Percentiles rank a stretch among this genome's conserved stretches.
These are phyloP conservation scores for Candida palmyrensis DNA, from an alignment of 805 yeast genomes.

Conservation along the genomic window DNA sequence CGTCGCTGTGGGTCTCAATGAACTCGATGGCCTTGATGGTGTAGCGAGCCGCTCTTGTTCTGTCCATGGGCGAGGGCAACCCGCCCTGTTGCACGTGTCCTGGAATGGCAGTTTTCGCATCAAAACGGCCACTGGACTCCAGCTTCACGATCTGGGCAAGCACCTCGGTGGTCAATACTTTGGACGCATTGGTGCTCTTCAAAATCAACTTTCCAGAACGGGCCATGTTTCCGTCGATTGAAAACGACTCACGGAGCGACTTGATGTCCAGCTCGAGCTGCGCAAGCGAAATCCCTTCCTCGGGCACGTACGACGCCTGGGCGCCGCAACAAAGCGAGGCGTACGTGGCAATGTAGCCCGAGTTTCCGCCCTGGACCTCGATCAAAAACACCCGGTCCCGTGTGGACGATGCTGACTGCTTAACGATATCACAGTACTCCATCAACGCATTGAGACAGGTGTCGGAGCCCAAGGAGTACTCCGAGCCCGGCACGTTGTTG, in stretches of 20 bases:
- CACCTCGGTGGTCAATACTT: conserved; percentile 74
- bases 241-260: conserved; percentile 61
- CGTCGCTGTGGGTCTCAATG: conserved; percentile 51
- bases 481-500: conserved; percentile 98
- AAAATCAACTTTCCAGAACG: conserved; percentile 83
- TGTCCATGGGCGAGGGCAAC: conserved; percentile 89
- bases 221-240: conserved; percentile 69
- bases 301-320: conserved; percentile 87
- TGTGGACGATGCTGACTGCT: conserved; percentile 91
- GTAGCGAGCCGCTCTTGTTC: conserved; percentile 83
- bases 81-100: conserved; percentile 99
- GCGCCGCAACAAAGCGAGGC: conserved; percentile 89
- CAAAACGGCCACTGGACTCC: conserved; percentile 73
- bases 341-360: conserved; percentile 88
- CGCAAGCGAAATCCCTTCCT: conserved; percentile 63
- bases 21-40: conserved; percentile 88
- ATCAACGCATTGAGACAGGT: conserved; percentile 91
- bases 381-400: conserved; percentile 93
- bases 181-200: conserved; percentile 79
- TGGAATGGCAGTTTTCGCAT: conserved; percentile 91
- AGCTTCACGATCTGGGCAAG: conserved; percentile 80
- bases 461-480: conserved; percentile 91
- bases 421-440: conserved; percentile 90
- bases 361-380: conserved; percentile 97
- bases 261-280: conserved; percentile 74